A percentile compares a stretch with the other conserved stretches of the same genome.
These are phyloP conservation scores for Isatis tinctoria DNA, from an alignment of 345 rosid genomes.

Conservation along the genomic window DNA sequence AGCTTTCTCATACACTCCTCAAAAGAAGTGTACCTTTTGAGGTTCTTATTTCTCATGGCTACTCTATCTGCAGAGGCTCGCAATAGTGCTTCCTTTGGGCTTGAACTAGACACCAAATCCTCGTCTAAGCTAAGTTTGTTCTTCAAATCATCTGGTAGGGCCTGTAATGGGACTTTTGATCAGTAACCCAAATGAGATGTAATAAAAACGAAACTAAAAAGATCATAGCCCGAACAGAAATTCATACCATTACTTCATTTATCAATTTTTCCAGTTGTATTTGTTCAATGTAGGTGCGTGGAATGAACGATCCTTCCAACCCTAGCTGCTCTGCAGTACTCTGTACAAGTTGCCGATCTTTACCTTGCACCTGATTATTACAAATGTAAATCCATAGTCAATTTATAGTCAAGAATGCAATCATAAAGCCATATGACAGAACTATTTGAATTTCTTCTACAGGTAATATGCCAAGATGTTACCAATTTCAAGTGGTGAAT, in stretches of 20 bases:
- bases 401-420: neutral
- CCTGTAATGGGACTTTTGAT: constrained; percentile 39
- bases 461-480: neutral
- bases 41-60: constrained; percentile 65
- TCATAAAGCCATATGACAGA: neutral
- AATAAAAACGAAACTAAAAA: neutral
- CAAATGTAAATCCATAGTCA: neutral
- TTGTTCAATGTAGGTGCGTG: constrained; percentile 89
- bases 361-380: constrained; percentile 88
- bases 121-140: constrained; percentile 80
- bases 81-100: constrained; percentile 76
- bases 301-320: constrained; percentile 71
- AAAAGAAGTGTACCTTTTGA: constrained; percentile 52
- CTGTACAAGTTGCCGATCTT: constrained; percentile 64
- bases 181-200: constrained; percentile 6
- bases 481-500: neutral
- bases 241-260: constrained; percentile 79
- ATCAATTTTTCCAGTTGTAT: constrained; percentile 85
- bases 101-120: constrained; percentile 81
- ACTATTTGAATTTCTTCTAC: too few species aligned
- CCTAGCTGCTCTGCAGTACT: constrained; percentile 69
- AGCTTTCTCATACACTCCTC: constrained; percentile 22
- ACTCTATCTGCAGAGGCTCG: constrained; percentile 69
- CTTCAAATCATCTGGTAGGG: constrained; percentile 80
- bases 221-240: neutral